Base-by-base conservation (phyloP, 768 basidiomycete species). In the Gloeophyllum trabeum region DNA sequence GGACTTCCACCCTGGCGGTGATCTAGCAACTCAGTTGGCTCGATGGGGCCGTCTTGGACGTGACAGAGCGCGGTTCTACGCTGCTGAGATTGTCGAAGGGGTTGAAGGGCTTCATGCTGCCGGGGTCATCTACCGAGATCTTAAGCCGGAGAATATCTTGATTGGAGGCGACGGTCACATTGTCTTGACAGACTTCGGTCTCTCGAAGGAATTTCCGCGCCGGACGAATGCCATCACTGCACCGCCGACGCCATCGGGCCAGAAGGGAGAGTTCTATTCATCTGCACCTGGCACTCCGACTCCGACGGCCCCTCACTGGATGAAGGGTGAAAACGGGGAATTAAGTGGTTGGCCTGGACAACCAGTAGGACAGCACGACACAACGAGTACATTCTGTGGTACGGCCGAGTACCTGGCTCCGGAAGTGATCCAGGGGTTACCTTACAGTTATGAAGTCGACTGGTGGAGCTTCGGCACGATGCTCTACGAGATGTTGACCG, bases 391-490 rank as follows among this genome's bases (percentile, higher is more conserved):
- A 5, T 94, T 96, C 56, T 94, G 87, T 61, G 91, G 91, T 6
- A 94, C 91, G n/a, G 91, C 91, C 3, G 91, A 94, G 61, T 96
- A 96, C 52, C 75, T 96, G 5, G 91, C 96, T 10, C 96, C 96
- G 0, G 94, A 99, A 62, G 92, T 98, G 35, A 90, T 98, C 51
- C 86, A 90, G 53, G 88, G 92, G 1, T 60, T 85, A 51, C 74
- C 81, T 16, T 94, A 98, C 56, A 81, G 82, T 49, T 98, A 91
- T 54, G 89, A 92, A 50, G 90, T 94, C 18, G 94, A 98, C 58
- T 94, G 91, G 88, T 99, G 92, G 93, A 88, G 84, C 49, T 85
- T 94, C 53, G 94, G 94, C 25, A 97, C 94, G 47, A 94, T 98
- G 86, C 64, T 98, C 46, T 91, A 88, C 58, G 94, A 98, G 67